Evolutionary conservation across 768 basidiomycete species (phyloP).

Genomic region (Leccinum olivaceopallidum): DNA sequence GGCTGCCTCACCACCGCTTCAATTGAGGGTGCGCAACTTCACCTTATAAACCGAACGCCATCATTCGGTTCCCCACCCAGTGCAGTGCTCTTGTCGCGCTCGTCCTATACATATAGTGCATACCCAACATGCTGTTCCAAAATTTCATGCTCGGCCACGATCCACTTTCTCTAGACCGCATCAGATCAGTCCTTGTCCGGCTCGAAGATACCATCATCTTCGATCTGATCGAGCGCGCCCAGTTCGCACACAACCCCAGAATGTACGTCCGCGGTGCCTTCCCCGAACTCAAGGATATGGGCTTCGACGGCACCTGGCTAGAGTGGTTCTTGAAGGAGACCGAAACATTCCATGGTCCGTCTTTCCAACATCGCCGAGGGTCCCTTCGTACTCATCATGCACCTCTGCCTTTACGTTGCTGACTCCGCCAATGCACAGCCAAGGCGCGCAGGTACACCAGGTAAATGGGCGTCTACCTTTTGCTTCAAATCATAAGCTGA

Average conservation of each 20-base stretch:
- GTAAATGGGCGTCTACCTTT: conserved; percentile 40
- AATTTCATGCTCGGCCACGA: conserved; percentile 73
- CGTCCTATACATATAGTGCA: conserved; percentile 2
- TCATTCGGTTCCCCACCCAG: too few relatives aligned
- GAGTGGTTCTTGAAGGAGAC: conserved; percentile 98
- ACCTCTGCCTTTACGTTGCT: not conserved
- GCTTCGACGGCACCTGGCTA: conserved; percentile 88
- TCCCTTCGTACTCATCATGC: not conserved
- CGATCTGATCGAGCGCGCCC: conserved; percentile 93
- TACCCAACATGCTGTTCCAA: conserved; percentile 47
- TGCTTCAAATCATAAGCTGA: not conserved
- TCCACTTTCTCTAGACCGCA: conserved; percentile 85
- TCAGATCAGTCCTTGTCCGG: conserved; percentile 81
- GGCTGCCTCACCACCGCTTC: not conserved
- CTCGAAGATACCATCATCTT: conserved; percentile 99
- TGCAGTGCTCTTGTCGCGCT: conserved; percentile 6
- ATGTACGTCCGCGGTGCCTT: conserved; percentile 86
- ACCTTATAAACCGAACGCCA: conserved; percentile 15
- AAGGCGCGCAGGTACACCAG: conserved; percentile 95
- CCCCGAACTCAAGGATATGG: conserved; percentile 68
- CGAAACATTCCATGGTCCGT: conserved; percentile 91
- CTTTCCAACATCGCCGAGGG: conserved; percentile 3
- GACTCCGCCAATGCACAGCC: conserved; percentile 48
- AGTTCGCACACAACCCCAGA: conserved; percentile 90
- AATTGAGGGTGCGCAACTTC: not conserved